Evolutionary conservation across 73 alveolate species (phyloP).

Genomic region (Tetrahymena elliotti): DNA sequence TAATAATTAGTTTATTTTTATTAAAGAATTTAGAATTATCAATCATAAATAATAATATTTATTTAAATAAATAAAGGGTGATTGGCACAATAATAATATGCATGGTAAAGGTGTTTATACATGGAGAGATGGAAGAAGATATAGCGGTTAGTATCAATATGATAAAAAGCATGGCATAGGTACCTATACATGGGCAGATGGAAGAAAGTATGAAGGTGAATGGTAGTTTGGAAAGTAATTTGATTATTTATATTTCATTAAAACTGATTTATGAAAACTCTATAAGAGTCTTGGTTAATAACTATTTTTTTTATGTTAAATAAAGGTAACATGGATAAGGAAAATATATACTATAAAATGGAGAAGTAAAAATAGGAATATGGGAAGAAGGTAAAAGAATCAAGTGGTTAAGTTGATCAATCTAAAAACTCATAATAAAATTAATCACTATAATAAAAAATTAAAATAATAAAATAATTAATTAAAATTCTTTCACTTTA

Average conservation of each 20-base stretch:
- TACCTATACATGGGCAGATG: slow-evolving; percentile 68
- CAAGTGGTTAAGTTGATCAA: not conserved
- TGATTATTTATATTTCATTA: no score
- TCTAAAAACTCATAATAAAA: not conserved
- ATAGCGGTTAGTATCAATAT: slow-evolving; percentile 38
- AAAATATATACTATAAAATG: slow-evolving; percentile 7
- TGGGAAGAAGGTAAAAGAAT: slow-evolving; percentile 30
- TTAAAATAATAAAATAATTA: not conserved
- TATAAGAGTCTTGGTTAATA: no score
- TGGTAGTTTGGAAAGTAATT: slow-evolving; percentile 5
- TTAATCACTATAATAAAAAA: not conserved
- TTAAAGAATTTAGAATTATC: no score
- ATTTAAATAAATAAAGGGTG: slow-evolving; percentile 1
- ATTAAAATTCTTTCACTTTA: not conserved
- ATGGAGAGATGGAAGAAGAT: slow-evolving; percentile 44
- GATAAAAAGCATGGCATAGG: slow-evolving; percentile 62
- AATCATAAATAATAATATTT: not conserved
- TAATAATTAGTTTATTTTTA: not conserved
- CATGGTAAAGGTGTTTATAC: slow-evolving; percentile 37
- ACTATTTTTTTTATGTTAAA: not conserved
- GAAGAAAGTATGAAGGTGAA: slow-evolving; percentile 58
- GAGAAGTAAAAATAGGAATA: slow-evolving; percentile 10
- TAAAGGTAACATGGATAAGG: slow-evolving; percentile 15
- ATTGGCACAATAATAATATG: slow-evolving; percentile 42
- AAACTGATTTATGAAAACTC: no score